Evolutionary conservation across 805 yeast species (phyloP), one percentile per base, ranked within the genome.

Genomic region (Candida taoyuanica): DNA sequence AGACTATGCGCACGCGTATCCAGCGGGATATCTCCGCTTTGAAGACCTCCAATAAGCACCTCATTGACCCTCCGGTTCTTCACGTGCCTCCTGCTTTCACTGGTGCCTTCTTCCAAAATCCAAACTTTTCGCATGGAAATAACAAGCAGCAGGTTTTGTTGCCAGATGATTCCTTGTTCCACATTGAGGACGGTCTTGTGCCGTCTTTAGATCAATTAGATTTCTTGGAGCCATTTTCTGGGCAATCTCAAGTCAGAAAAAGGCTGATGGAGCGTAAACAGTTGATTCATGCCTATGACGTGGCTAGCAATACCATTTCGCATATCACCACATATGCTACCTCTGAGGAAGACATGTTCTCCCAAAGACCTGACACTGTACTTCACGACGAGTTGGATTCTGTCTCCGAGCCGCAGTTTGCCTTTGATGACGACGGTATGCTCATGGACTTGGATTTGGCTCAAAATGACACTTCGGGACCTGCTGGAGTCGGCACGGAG

Each of bases 161-260:
- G 13, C 32, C 36, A n/a, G 73, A 70, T 45, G 73, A 68, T 37
- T 68, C 67, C 0, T 33, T 47, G 32, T 69, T 68, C 47, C 53
- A 56, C 40, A 58, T 66, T 20, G 56, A 58, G 9, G 44, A 46
- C 15, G 64, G 57, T 3, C 33, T 64, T 5, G 41, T 62, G 4
- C 63, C 64, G 12, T 31, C 56, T 4, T 7, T 49, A 8, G 40
- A 41, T 0, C 45, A 29, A 0, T 33, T 55, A 19, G 53, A 48
- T 16, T 50, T 54, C 39, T 39, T 49, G 5, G 24, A 11, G 9
- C 27, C 31, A 2, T 27, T 17, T 5, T 15, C 9, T 12, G 33
- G 37, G 7, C 14, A 15, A 23, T 17, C 3, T 15, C 9, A 31
- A 13, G 12, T 31, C 14, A 27, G 27, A 7, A 24, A 18, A 3